A percentile compares a stretch with the other conserved stretches of the same genome.
Evolutionary conservation across 2,329 filamentous ascomycete species (phyloP).

Genomic region (Monilinia fructigena): DNA sequence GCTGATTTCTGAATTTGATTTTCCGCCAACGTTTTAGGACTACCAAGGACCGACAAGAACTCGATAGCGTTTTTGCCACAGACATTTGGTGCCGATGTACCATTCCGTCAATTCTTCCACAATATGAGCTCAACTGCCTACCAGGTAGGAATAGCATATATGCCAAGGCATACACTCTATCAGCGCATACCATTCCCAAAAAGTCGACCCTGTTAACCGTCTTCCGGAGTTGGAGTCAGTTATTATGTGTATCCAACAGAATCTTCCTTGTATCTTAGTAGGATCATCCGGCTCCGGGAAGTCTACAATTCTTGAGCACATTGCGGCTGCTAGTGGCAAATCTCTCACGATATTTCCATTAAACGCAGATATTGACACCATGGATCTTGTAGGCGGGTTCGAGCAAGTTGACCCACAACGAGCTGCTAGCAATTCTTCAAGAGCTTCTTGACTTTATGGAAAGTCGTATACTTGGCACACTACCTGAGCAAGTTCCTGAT

Average conservation of each 20-base stretch:
- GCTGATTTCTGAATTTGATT: slow-evolving; percentile 74
- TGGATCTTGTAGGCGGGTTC: slow-evolving; percentile 95
- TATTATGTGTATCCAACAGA: slow-evolving; percentile 81
- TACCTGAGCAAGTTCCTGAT: slow-evolving; percentile 49
- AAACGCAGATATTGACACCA: slow-evolving; percentile 93
- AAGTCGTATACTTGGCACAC: slow-evolving; percentile 47
- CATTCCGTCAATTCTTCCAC: slow-evolving; percentile 65
- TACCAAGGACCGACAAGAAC: slow-evolving; percentile 61
- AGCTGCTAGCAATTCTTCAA: slow-evolving; percentile 60
- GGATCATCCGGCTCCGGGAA: slow-evolving; percentile 86
- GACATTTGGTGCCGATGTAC: slow-evolving; percentile 52
- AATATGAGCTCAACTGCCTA: slow-evolving; percentile 63
- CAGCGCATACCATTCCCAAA: slow-evolving; percentile 53
- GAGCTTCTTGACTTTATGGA: slow-evolving; percentile 55
- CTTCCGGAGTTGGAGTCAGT: slow-evolving; percentile 79
- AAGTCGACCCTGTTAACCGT: slow-evolving; percentile 52
- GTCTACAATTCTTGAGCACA: slow-evolving; percentile 72
- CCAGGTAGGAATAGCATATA: slow-evolving; percentile 76
- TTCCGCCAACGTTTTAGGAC: slow-evolving; percentile 87
- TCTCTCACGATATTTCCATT: slow-evolving; percentile 79
- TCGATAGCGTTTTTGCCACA: slow-evolving; percentile 64
- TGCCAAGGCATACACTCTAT: slow-evolving; percentile 57
- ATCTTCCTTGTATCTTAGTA: slow-evolving; percentile 85
- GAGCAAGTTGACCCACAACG: slow-evolving; percentile 87
- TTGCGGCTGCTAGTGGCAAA: slow-evolving; percentile 77